Evolutionary conservation across 345 rosid genomes (phyloP).

Genomic region (Ricinus communis): DNA sequence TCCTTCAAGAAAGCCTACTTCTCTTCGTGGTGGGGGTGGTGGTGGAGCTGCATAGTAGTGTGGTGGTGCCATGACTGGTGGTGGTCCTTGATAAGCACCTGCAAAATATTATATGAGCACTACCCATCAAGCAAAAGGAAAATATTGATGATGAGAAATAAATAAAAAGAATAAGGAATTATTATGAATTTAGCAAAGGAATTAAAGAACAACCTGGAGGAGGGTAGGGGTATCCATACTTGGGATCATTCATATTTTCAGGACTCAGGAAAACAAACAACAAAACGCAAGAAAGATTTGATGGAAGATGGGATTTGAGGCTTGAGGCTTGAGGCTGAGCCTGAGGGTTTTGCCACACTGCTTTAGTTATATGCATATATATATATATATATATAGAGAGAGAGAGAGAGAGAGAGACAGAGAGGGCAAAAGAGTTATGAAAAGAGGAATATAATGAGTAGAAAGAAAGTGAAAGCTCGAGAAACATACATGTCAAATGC

Average conservation of each 20-base stretch:
- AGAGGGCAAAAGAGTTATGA: no score
- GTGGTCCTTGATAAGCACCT: constrained; percentile 39
- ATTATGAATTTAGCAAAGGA: background rate
- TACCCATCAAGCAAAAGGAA: no score
- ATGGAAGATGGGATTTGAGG: background rate
- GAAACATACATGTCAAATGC: background rate
- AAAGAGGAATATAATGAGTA: constrained; percentile 10
- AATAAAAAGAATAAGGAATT: no score
- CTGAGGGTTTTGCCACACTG: background rate
- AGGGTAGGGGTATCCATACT: constrained; percentile 58
- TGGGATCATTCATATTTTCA: constrained; percentile 40
- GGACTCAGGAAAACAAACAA: background rate
- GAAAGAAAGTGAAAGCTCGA: constrained; percentile 16
- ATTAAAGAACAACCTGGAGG: constrained; percentile 37
- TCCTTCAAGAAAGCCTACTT: constrained; percentile 52
- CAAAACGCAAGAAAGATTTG: background rate
- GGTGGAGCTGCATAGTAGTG: constrained; percentile 48
- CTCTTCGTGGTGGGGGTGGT: constrained; percentile 42
- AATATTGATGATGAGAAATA: no score
- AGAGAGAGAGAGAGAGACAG: background rate
- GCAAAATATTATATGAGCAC: background rate
- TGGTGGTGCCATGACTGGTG: constrained; percentile 59
- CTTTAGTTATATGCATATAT: background rate
- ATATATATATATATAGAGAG: background rate
- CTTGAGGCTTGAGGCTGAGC: no score